Evolutionary conservation across 2,329 filamentous ascomycete species (phyloP).

Genomic region (Sporothrix brasiliensis): DNA sequence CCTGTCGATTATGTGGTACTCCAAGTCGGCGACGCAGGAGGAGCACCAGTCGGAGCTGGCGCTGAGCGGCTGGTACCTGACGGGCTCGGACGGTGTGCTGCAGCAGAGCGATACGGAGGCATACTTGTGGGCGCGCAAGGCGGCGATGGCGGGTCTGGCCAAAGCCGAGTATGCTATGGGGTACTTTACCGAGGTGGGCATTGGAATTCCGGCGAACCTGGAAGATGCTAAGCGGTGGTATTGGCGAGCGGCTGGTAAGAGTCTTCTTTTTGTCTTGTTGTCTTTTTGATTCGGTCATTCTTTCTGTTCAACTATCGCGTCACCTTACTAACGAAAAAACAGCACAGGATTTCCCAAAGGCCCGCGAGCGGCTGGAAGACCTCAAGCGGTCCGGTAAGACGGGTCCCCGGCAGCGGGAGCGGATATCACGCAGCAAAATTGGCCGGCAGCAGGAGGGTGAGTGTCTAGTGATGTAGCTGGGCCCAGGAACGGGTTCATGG

Average conservation of each 20-base stretch:
- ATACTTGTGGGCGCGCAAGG: conserved; percentile 95
- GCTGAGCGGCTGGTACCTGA: conserved; percentile 91
- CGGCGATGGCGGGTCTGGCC: conserved; percentile 79
- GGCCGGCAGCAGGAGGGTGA: conserved; percentile 87
- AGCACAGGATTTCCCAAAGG: conserved; percentile 96
- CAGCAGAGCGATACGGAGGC: conserved; percentile 94
- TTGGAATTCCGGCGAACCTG: conserved; percentile 80
- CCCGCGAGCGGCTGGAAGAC: conserved; percentile 88
- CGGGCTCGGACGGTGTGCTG: conserved; percentile 82
- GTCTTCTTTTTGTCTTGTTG: conserved; percentile 40
- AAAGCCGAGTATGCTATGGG: conserved; percentile 99
- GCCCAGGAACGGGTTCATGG: neutral
- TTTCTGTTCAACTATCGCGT: too few relatives aligned
- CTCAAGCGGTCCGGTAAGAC: conserved; percentile 79
- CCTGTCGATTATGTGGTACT: conserved; percentile 91
- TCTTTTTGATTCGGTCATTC: conserved; percentile 43
- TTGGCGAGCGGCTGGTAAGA: conserved; percentile 92
- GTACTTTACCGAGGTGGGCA: conserved; percentile 94
- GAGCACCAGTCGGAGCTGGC: conserved; percentile 91
- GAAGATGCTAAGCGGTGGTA: conserved; percentile 99
- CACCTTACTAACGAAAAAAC: conserved; percentile 33
- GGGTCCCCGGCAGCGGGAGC: conserved; percentile 71
- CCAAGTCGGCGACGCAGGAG: conserved; percentile 83
- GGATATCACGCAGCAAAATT: conserved; percentile 78
- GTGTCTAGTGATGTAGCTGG: conserved; percentile 73